Conservation (phyloP, 805 yeast genomes). For the Kazachstania taianensis region DNA sequence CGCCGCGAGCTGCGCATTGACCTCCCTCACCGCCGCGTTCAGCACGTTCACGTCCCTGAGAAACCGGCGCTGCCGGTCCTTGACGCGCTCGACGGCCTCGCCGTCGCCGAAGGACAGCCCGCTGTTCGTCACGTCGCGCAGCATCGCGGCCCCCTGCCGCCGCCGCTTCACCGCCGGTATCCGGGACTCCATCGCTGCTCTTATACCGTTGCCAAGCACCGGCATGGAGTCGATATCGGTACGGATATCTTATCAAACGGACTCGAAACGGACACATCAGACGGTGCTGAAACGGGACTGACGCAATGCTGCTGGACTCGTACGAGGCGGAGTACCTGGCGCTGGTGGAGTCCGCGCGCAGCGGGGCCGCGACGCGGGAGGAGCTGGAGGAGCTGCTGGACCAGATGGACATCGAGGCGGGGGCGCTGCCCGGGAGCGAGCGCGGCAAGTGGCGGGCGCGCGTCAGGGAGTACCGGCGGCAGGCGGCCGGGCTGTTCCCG, state of each 20-base stretch:
- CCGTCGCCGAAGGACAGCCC: slow-evolving; percentile 23
- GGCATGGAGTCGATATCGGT: too few relatives aligned
- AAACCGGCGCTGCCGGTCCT: slow-evolving; percentile 25
- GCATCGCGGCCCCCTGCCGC: not conserved
- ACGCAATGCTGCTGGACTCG: slow-evolving; percentile 15
- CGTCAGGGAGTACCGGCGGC: slow-evolving; percentile 31
- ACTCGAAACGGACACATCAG: too few relatives aligned
- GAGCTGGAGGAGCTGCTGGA: slow-evolving; percentile 54
- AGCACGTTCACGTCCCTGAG: slow-evolving; percentile 22
- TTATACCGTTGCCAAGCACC: too few relatives aligned
- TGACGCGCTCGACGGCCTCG: slow-evolving; percentile 24
- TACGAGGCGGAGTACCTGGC: slow-evolving; percentile 33
- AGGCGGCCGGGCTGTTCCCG: not conserved
- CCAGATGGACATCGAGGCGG: slow-evolving; percentile 80
- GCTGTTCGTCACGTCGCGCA: not conserved
- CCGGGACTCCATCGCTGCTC: not conserved
- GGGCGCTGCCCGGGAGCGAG: slow-evolving; percentile 42
- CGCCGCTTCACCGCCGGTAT: not conserved
- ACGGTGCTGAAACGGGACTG: too few relatives aligned
- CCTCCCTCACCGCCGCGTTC: slow-evolving; percentile 21
- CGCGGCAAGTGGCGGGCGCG: slow-evolving; percentile 65
- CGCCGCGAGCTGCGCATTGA: slow-evolving; percentile 13
- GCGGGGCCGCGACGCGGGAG: slow-evolving; percentile 12
- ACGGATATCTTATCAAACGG: too few relatives aligned
- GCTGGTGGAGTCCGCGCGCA: slow-evolving; percentile 21